A percentile compares a stretch with the other conserved stretches of the same genome.
These are phyloP conservation scores for Colletotrichum costaricense DNA, from an alignment of 2,329 filamentous ascomycete genomes.

Conservation along the genomic window DNA sequence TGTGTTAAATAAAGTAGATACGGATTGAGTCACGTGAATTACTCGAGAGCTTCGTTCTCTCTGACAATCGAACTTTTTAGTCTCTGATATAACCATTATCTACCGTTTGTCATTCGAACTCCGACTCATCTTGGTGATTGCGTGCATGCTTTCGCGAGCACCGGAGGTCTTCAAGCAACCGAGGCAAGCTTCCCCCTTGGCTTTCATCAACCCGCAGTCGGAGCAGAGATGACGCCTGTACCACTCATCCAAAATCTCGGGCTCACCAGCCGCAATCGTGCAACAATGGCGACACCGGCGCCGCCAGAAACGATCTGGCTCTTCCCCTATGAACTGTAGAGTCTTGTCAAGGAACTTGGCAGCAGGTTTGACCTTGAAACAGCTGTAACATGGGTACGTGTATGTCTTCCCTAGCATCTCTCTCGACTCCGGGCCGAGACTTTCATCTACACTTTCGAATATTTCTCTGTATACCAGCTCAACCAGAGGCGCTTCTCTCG, in stretches of 20 bases:
- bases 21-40: background rate
- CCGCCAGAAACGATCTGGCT: background rate
- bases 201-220: background rate
- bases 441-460: background rate
- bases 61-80: background rate
- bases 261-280: background rate
- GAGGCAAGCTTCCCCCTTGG: background rate
- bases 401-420: background rate
- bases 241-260: background rate
- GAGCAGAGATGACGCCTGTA: background rate
- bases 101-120: no score
- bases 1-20: background rate
- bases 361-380: background rate
- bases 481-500: background rate
- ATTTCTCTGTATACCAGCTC: background rate
- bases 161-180: background rate
- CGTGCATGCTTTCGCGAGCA: background rate
- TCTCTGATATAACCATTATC: background rate
- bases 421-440: background rate
- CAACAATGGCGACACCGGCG: background rate
- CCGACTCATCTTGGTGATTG: background rate
- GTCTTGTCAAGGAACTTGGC: background rate
- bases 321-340: background rate
- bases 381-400: background rate
- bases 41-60: background rate